Conservation (phyloP, 768 basidiomycete genomes). For the Mycena indigotica region DNA sequence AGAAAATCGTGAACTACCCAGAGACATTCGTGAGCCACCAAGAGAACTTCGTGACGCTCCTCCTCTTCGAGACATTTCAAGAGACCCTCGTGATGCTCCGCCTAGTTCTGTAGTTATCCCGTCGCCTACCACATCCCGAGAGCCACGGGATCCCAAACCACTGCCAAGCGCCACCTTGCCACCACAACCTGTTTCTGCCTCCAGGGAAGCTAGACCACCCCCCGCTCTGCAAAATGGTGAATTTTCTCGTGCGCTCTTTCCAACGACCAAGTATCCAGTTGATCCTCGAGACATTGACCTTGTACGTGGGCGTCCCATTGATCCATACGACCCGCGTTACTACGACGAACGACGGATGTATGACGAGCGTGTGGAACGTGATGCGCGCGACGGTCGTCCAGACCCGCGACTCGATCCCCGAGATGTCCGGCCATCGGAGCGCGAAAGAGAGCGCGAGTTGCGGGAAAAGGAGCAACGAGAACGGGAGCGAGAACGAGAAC, state of each 20-base stretch:
- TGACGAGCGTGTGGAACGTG: conserved; percentile 4
- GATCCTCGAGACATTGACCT: too few species aligned
- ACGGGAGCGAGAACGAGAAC: not conserved
- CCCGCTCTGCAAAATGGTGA: too few species aligned
- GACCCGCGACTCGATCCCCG: conserved; percentile 3
- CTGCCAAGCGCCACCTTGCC: not conserved
- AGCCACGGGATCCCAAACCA: not conserved
- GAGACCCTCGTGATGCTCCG: not conserved
- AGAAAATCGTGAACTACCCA: not conserved
- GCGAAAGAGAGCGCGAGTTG: conserved; percentile 1
- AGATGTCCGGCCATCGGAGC: conserved; percentile 4
- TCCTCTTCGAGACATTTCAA: not conserved
- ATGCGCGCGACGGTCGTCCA: not conserved
- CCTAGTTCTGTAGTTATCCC: not conserved
- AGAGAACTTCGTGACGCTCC: not conserved
- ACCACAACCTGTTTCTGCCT: not conserved
- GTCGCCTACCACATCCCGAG: not conserved
- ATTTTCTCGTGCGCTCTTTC: too few species aligned
- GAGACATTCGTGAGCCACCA: not conserved
- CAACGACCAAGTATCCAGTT: too few species aligned
- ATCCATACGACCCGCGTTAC: too few species aligned
- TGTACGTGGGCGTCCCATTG: too few species aligned
- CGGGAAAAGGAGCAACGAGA: conserved; percentile 3
- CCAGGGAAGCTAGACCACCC: conserved; percentile 5
- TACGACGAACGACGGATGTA: too few species aligned